Conservation (phyloP, 202 grass and related monocot species). For the Elaeis oleifera region DNA sequence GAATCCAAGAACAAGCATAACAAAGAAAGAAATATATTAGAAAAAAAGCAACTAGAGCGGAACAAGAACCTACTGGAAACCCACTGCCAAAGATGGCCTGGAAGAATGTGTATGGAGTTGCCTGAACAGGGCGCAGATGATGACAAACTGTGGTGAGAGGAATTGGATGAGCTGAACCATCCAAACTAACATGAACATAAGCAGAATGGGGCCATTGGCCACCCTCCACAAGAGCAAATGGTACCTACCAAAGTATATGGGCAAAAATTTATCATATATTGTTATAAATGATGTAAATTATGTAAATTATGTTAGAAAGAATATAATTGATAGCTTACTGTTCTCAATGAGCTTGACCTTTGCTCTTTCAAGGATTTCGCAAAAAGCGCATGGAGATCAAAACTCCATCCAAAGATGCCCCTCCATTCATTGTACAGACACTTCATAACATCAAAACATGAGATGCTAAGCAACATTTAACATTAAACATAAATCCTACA, state of each 20-base stretch:
- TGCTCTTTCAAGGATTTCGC: conserved; percentile 73
- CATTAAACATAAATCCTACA: no score
- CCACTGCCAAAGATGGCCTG: conserved; percentile 78
- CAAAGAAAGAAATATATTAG: background rate
- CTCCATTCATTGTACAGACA: conserved; percentile 90
- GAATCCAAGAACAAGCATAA: conserved; percentile 7
- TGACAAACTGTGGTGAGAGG: conserved; percentile 85
- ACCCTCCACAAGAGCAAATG: conserved; percentile 62
- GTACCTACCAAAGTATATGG: conserved; percentile 35
- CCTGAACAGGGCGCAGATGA: conserved; percentile 70
- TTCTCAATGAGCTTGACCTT: conserved; percentile 49
- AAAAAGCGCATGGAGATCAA: conserved; percentile 82
- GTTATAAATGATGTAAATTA: no score
- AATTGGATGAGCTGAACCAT: conserved; percentile 46
- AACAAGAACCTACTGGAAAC: conserved; percentile 59
- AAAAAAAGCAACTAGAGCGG: conserved; percentile 2
- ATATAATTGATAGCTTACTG: conserved; percentile 37
- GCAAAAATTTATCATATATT: background rate
- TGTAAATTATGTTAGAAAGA: no score
- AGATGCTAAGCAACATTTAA: background rate
- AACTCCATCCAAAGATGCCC: conserved; percentile 84
- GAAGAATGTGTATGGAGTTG: conserved; percentile 70
- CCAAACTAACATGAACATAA: conserved; percentile 58
- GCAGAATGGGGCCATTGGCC: conserved; percentile 17
- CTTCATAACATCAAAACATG: conserved; percentile 23